A percentile compares a stretch with the other conserved stretches of the same genome.
These are phyloP conservation scores for Diaporthe capsici DNA, from an alignment of 2,329 filamentous ascomycete species.

Conservation along the genomic window DNA sequence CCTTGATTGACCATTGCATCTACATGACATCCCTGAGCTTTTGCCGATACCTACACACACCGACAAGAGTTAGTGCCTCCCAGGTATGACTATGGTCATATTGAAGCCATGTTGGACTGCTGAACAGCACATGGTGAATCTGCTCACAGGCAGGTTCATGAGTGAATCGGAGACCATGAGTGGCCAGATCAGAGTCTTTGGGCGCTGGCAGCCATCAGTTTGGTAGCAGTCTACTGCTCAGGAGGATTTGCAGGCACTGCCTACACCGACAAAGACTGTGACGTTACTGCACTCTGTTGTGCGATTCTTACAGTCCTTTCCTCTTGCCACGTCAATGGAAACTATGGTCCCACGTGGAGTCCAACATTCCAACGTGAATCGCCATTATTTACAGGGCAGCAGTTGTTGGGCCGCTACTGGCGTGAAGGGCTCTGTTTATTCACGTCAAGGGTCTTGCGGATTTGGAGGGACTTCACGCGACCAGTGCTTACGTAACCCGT, in stretches of 20 bases:
- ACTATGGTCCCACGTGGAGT: background rate
- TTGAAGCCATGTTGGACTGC: background rate
- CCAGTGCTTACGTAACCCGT: background rate
- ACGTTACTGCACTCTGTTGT: no score
- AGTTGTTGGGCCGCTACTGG: background rate
- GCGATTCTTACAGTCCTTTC: background rate
- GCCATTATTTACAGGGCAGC: background rate
- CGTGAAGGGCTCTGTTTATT: background rate
- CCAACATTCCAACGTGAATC: background rate
- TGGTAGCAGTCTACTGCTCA: background rate
- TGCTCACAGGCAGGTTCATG: background rate
- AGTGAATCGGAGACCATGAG: background rate
- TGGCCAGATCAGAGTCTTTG: background rate
- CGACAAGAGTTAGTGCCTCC: background rate
- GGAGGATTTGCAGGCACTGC: background rate
- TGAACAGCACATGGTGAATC: background rate
- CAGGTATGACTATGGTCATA: background rate
- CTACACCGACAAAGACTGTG: background rate
- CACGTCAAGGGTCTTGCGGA: background rate
- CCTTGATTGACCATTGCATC: background rate
- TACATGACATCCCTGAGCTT: background rate
- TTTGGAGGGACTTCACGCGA: no score
- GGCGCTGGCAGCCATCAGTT: background rate
- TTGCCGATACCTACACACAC: no score
- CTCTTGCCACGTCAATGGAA: background rate